Evolutionary conservation across 176 grass and related monocot species (phyloP).

Genomic region (Cenchrus americanus): DNA sequence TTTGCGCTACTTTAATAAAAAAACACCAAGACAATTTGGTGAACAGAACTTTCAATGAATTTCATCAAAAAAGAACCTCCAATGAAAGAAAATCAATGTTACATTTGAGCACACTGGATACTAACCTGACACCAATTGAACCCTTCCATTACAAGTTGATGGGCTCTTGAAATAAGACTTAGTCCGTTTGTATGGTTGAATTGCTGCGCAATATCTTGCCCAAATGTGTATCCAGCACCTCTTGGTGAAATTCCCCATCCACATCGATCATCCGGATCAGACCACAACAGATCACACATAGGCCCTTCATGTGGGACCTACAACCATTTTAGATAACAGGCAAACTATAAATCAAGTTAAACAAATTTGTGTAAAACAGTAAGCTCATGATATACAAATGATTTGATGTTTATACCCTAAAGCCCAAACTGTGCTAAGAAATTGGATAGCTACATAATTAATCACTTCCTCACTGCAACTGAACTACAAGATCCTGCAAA

Average conservation of each 20-base stretch:
- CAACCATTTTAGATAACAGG: conserved; percentile 40
- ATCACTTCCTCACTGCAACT: conserved; percentile 5
- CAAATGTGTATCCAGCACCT: conserved; percentile 81
- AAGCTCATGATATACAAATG: neutral
- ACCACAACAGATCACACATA: conserved; percentile 86
- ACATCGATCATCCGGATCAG: conserved; percentile 75
- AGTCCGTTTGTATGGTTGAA: conserved; percentile 78
- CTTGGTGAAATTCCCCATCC: conserved; percentile 80
- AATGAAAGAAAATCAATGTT: neutral
- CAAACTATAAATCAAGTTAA: neutral
- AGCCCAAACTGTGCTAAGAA: neutral
- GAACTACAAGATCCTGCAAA: conserved; percentile 1
- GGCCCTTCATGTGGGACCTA: conserved; percentile 81
- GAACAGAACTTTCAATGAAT: neutral
- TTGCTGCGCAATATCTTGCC: conserved; percentile 78
- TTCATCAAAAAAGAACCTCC: neutral
- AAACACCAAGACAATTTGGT: conserved; percentile 13
- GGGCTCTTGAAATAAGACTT: conserved; percentile 73
- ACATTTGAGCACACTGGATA: conserved; percentile 22
- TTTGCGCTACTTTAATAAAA: conserved; percentile 6
- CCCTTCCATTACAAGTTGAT: conserved; percentile 84
- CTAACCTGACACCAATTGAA: conserved; percentile 76
- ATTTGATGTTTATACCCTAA: neutral
- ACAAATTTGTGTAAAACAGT: neutral
- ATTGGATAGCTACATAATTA: conserved; percentile 19